These are phyloP conservation scores for Phytophthora citrophthora DNA, from an alignment of 352 stramenopile genomes.

Conservation along the genomic window DNA sequence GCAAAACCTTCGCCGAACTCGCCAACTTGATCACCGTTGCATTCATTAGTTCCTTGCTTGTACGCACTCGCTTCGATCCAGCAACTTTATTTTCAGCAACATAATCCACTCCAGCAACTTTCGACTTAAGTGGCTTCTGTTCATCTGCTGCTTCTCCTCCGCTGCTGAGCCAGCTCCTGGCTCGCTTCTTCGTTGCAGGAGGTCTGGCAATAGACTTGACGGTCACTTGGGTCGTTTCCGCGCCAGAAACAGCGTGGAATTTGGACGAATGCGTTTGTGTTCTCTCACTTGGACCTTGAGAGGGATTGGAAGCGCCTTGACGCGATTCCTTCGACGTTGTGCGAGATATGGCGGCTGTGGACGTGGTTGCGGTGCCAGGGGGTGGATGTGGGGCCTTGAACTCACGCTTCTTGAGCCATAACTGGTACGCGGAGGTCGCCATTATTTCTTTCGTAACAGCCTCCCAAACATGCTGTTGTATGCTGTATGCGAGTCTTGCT, in stretches of 20 bases:
- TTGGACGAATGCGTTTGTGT: neutral
- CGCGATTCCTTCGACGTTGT: neutral
- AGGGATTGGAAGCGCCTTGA: neutral
- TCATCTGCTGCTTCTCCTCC: neutral
- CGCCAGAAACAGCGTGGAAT: constrained; percentile 11
- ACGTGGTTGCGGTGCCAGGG: neutral
- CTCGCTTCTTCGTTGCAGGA: constrained; percentile 5
- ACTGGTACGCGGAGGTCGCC: constrained; percentile 40
- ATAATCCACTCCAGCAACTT: constrained; percentile 1
- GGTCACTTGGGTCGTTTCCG: constrained; percentile 11
- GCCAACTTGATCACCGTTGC: neutral
- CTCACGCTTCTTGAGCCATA: constrained; percentile 53
- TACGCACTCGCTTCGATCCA: constrained; percentile 1
- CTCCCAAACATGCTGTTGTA: too few relatives aligned
- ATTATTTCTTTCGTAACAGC: too few relatives aligned
- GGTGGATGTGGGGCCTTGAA: constrained; percentile 24
- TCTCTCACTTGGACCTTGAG: neutral
- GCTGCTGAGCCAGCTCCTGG: constrained; percentile 4
- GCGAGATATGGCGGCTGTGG: neutral
- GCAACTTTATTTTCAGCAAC: constrained; percentile 15
- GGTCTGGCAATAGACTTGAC: constrained; percentile 23
- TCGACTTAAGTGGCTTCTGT: neutral
- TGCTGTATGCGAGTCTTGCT: too few relatives aligned
- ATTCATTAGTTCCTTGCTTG: too few relatives aligned
- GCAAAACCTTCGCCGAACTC: neutral